Evolutionary conservation across 371 early-diverging fungal genomes (phyloP), one percentile per base, ranked within the genome.

Genomic region (Mortierella sp.): DNA sequence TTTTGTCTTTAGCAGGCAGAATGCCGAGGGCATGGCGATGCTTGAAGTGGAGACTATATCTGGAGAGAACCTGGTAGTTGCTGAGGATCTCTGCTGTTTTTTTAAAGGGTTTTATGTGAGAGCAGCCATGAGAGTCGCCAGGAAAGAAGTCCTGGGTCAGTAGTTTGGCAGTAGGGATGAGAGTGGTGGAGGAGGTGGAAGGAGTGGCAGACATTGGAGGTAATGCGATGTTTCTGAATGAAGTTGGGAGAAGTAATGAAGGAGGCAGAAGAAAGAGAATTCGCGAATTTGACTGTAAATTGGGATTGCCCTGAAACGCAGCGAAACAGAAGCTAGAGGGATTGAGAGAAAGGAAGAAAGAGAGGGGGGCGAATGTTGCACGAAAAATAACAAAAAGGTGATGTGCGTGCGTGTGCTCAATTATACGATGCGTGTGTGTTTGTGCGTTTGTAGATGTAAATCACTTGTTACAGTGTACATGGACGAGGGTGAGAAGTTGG

Each of bases 1-100:
- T 79, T 60, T 68, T 73, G 57, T 70, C 70, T 39, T 66, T 62
- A 14, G 75, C n/a, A 58, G 75, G 73, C 5, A 80, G 70, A 64
- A 80, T 72, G 45, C 81, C 81, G 28, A 80, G 81, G 22, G 75
- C 75, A 59, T 80, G 81, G 18, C 88, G 80, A 71, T 78, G 74
- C 49, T 77, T 72, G 68, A 77, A 86, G 39, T 81, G 83, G 8
- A 90, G 83, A 22, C 88, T 84, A 72, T 88, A 87, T 45, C 89
- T 85, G 16, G 81, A 81, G 40, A 85, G 83, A n/a, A 76, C 68
- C 45, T 85, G 85, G 72, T 83, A 89, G 60, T 74, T 75, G 43
- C 68, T 70, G 39, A 86, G 58, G 55, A 87, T 71, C 63, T 85
- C 87, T 37, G 64, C 78, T 9, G 70, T 37, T 57, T 70, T 65